Conservation (phyloP, 768 basidiomycete species). For the Panellus pusillus region DNA sequence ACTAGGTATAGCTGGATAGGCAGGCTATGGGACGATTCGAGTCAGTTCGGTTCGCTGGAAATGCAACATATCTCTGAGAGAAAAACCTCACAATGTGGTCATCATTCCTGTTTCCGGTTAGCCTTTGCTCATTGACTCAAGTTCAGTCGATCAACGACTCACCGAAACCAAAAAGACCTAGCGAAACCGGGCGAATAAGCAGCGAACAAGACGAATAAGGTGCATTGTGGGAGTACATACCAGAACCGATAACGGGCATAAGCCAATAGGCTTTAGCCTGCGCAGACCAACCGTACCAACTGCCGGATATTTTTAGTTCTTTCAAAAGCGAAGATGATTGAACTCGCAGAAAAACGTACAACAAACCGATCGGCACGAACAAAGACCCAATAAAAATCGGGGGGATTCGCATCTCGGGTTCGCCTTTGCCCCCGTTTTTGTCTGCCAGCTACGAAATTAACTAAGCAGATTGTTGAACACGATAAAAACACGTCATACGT, state of each 20-base stretch:
- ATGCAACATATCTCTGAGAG: slow-evolving; percentile 25
- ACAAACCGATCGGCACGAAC: slow-evolving; percentile 68
- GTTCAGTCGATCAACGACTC: not conserved
- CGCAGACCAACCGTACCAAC: slow-evolving; percentile 86
- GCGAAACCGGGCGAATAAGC: not conserved
- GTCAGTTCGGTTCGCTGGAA: too few species aligned
- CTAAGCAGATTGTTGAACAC: not conserved
- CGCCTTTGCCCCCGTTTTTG: slow-evolving; percentile 60
- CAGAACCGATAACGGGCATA: slow-evolving; percentile 69
- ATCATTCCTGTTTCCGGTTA: slow-evolving; percentile 41
- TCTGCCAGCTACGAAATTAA: slow-evolving; percentile 40
- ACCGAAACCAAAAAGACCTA: slow-evolving; percentile 57
- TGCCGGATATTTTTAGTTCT: slow-evolving; percentile 12
- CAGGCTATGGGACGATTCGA: slow-evolving; percentile 39
- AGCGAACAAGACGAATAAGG: too few species aligned
- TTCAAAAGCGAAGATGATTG: not conserved
- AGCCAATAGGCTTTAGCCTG: slow-evolving; percentile 68
- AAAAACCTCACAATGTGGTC: slow-evolving; percentile 64
- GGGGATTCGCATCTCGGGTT: slow-evolving; percentile 79
- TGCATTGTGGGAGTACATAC: not conserved
- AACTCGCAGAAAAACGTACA: slow-evolving; percentile 42
- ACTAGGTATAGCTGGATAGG: slow-evolving; percentile 68
- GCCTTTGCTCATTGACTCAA: not conserved
- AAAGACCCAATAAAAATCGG: slow-evolving; percentile 68
- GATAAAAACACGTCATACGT: slow-evolving; percentile 30